Evolutionary conservation across 495 filamentous ascomycete species (phyloP).

Genomic region (Xylaria bambusicola): DNA sequence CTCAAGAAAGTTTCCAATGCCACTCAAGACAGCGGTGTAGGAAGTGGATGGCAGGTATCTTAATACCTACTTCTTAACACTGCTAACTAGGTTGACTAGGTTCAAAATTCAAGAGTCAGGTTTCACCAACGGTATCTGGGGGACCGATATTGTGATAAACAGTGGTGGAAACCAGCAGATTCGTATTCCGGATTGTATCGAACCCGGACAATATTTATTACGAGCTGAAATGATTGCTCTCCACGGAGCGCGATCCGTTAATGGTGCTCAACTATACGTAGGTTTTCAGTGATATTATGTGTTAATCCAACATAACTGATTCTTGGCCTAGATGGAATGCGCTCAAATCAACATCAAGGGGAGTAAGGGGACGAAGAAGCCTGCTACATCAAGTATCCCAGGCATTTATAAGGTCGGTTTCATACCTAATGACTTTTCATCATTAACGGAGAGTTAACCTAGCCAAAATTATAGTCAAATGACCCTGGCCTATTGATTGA

Average conservation of each 20-base stretch:
- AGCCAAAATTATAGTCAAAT: background rate
- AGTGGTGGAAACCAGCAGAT: slow-evolving; percentile 47
- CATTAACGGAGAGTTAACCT: background rate
- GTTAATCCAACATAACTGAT: slow-evolving; percentile 1
- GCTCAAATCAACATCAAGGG: slow-evolving; percentile 52
- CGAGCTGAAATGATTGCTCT: slow-evolving; percentile 56
- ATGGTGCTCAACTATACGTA: slow-evolving; percentile 55
- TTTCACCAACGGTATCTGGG: slow-evolving; percentile 43
- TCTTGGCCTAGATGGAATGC: slow-evolving; percentile 44
- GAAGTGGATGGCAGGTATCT: slow-evolving; percentile 42
- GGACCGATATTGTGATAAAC: slow-evolving; percentile 45
- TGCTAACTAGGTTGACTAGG: slow-evolving; percentile 14
- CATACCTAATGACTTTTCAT: background rate
- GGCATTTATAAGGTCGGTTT: slow-evolving; percentile 43
- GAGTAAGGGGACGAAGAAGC: slow-evolving; percentile 35
- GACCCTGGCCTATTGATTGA: slow-evolving; percentile 4
- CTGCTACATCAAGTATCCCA: slow-evolving; percentile 45
- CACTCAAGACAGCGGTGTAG: slow-evolving; percentile 43
- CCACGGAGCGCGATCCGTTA: slow-evolving; percentile 40
- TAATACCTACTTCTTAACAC: background rate
- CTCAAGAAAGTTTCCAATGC: slow-evolving; percentile 54
- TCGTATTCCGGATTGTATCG: slow-evolving; percentile 47
- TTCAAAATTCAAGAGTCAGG: slow-evolving; percentile 45
- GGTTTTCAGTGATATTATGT: slow-evolving; percentile 19
- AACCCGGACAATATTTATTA: slow-evolving; percentile 50